Base-by-base conservation (phyloP, 1,139 yeast genomes). In the Candida mesenterica region DNA sequence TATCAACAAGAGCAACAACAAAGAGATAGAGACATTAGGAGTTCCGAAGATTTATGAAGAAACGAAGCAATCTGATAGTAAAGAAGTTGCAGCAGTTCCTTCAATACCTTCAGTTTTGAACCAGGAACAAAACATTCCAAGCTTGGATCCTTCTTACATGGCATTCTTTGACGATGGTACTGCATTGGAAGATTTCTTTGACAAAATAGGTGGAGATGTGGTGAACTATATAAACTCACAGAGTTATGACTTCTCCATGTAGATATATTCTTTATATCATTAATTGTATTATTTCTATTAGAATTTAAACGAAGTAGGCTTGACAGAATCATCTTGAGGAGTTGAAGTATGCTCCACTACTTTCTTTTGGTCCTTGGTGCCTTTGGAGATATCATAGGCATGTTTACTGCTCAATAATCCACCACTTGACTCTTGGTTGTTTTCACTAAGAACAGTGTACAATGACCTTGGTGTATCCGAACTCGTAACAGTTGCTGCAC, bases 21-120 rank as follows among this genome's bases (percentile, higher is more conserved):
- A 59, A 38, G 78, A 75, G 29, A 65, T 72, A 15, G 77, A 73
- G 46, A 68, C 59, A 33, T 59, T 71, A 30, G 56, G 53, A 29
- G 57, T 60, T n/a, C 70, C 71, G 2, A 57, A 57, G 29, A 58
- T 49, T 14, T 28, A 23, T 17, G 38, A 36, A 29, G 24, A 24
- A 16, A 13, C 27, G 12, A 28, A 17, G 15, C 31, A 12, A 12
- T 9, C 9, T 9, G 22, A 19, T 19, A 9, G 22, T 19, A 19
- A 9, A 19, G 22, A 19, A 19, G 6, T 19, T 6, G 13, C 26
- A 7, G 13, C 12, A 24, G 15, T 15, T 8, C 17, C 15, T n/a
- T 7, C 28, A 6, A 12, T 17, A 13, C 28, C 15, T 13, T 19
- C 22, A 19, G 8, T 9, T 6, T 7, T 24, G 14, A 7, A 13